Evolutionary conservation across 176 grass and related monocot species (phyloP).

Genomic region (Puccinellia tenuiflora): DNA sequence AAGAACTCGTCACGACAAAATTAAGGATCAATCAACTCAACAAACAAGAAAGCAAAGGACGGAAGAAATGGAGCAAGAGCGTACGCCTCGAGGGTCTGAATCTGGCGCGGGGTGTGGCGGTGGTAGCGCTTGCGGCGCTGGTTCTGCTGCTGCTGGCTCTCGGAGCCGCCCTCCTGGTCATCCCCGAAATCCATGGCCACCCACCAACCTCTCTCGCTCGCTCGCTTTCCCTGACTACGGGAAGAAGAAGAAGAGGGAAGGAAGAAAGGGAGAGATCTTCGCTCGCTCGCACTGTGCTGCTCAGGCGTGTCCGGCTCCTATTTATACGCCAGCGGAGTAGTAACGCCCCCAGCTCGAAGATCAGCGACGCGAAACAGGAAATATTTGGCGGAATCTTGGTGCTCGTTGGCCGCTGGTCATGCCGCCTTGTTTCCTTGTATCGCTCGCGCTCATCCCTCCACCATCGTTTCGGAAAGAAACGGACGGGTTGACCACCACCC

Average conservation of each 20-base stretch:
- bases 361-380: not conserved
- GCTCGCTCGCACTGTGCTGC: not conserved
- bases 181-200: constrained; percentile 84
- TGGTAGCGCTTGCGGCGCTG: constrained; percentile 67
- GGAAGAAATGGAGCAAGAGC: not conserved
- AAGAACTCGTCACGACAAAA: not conserved
- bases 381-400: not conserved
- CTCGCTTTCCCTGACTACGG: not conserved
- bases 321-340: not conserved
- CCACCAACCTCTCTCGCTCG: not conserved
- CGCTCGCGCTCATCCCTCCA: not conserved
- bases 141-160: constrained; percentile 50
- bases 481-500: not conserved
- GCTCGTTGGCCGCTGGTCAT: not conserved
- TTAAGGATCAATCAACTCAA: not conserved
- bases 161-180: constrained; percentile 61
- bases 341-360: not conserved
- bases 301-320: not conserved
- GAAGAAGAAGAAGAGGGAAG: not conserved
- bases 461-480: not conserved
- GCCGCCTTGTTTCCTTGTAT: constrained; percentile 21
- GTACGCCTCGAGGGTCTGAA: constrained; percentile 95
- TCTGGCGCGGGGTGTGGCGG: constrained; percentile 95
- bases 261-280: constrained; percentile 8
- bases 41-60: not conserved